Percentiles rank a stretch among this genome's conserved stretches.
These are phyloP conservation scores for Daldinia sp. DNA, from an alignment of 2,329 filamentous ascomycete genomes.

Conservation along the genomic window DNA sequence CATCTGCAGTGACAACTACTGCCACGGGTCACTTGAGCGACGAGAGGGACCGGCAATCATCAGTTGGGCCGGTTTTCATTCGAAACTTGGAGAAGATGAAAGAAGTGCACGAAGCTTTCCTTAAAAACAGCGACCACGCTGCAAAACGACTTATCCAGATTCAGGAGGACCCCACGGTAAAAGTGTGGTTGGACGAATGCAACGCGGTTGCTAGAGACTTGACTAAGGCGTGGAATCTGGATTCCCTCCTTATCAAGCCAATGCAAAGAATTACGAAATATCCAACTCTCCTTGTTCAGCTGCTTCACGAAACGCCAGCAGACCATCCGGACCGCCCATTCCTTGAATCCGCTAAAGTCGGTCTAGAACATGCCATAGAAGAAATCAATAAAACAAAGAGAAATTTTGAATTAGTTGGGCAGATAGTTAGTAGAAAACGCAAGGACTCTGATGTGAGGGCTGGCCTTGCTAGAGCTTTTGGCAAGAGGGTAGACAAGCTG, in stretches of 20 bases:
- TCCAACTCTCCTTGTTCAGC: slow-evolving; percentile 82
- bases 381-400: slow-evolving; percentile 97
- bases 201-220: slow-evolving; percentile 92
- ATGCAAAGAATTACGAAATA: slow-evolving; percentile 96
- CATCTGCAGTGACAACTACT: slow-evolving; percentile 49
- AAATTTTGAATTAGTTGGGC: slow-evolving; percentile 90
- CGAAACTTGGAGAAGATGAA: slow-evolving; percentile 72
- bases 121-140: slow-evolving; percentile 73
- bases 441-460: slow-evolving; percentile 89
- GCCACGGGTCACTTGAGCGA: slow-evolving; percentile 61
- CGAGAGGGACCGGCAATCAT: slow-evolving; percentile 64
- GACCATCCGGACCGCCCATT: slow-evolving; percentile 85
- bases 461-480: slow-evolving; percentile 90
- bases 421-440: slow-evolving; percentile 85
- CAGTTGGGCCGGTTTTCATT: slow-evolving; percentile 66
- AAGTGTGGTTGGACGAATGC: slow-evolving; percentile 93
- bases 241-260: slow-evolving; percentile 96
- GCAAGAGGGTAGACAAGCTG: slow-evolving; percentile 87
- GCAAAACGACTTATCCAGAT: slow-evolving; percentile 72
- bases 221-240: slow-evolving; percentile 93
- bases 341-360: slow-evolving; percentile 66
- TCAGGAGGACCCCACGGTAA: slow-evolving; percentile 72
- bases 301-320: slow-evolving; percentile 81
- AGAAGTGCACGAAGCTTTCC: slow-evolving; percentile 69
- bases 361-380: slow-evolving; percentile 75